These are phyloP conservation scores for Symbiodinium natans DNA, from an alignment of 73 alveolate genomes.

Conservation along the genomic window DNA sequence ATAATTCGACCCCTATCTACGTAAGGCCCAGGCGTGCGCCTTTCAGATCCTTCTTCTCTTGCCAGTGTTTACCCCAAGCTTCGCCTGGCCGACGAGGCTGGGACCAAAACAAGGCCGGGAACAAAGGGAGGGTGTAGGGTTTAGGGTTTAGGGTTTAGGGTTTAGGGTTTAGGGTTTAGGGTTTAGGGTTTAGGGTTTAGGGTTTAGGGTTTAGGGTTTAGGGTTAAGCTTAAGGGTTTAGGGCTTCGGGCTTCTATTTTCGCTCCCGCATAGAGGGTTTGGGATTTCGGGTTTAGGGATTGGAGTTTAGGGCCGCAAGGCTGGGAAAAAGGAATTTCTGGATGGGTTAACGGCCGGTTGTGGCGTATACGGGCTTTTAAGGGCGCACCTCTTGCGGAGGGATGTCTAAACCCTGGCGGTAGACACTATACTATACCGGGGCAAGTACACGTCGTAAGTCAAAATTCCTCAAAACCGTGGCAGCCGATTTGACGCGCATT, in stretches of 20 bases:
- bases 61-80: constrained; percentile 78
- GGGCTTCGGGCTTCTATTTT: neutral
- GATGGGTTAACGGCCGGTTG: too few relatives aligned
- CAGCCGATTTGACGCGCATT: too few relatives aligned
- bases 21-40: neutral
- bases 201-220: neutral
- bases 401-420: too few relatives aligned
- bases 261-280: neutral
- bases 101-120: too few relatives aligned
- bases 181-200: neutral
- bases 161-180: neutral
- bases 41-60: neutral
- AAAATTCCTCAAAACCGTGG: too few relatives aligned
- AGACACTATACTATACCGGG: too few relatives aligned
- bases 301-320: neutral
- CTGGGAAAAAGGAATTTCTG: too few relatives aligned
- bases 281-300: neutral
- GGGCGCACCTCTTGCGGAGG: too few relatives aligned
- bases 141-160: neutral
- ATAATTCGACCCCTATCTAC: too few relatives aligned
- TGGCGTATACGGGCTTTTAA: too few relatives aligned
- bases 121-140: neutral
- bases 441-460: too few relatives aligned
- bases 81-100: constrained; percentile 4
- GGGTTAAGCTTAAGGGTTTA: neutral